A percentile compares a stretch with the other conserved stretches of the same genome.
These are phyloP conservation scores for Cryphonectria japonica DNA, from an alignment of 2,329 filamentous ascomycete genomes.

Conservation along the genomic window DNA sequence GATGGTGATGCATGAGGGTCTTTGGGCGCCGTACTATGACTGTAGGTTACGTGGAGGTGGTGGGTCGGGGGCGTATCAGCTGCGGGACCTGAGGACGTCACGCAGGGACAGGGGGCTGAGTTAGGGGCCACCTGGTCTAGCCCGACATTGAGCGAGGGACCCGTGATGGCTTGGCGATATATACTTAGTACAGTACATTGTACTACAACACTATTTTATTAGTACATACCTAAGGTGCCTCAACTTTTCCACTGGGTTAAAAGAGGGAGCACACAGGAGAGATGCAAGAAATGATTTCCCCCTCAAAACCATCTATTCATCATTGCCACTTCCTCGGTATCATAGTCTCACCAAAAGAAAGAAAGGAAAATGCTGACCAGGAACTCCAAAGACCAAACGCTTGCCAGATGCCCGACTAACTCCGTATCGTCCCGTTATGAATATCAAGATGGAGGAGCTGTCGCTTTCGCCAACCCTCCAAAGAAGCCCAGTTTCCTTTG, in stretches of 20 bases:
- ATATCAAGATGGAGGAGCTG: neutral
- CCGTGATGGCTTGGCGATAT: neutral
- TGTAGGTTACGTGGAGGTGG: constrained; percentile 27
- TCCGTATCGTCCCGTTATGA: neutral
- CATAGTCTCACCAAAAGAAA: too few relatives aligned
- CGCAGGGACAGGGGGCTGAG: constrained; percentile 14
- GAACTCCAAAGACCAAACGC: neutral
- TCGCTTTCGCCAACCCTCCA: neutral
- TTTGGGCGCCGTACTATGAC: constrained; percentile 4
- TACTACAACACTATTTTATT: neutral
- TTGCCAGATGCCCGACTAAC: neutral
- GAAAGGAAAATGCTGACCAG: neutral
- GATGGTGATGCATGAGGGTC: neutral
- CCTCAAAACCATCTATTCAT: neutral
- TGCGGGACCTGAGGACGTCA: constrained; percentile 25
- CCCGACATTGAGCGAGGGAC: neutral
- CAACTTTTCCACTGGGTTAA: neutral
- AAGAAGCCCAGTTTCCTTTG: neutral
- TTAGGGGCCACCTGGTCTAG: neutral
- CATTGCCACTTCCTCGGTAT: neutral
- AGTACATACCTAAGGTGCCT: neutral
- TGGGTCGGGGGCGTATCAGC: constrained; percentile 23
- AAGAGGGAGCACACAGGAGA: neutral
- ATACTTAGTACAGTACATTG: neutral
- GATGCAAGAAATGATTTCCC: neutral